Base-by-base conservation (phyloP, 1,139 yeast genomes). In the Magnusiomyces suaveolens region DNA sequence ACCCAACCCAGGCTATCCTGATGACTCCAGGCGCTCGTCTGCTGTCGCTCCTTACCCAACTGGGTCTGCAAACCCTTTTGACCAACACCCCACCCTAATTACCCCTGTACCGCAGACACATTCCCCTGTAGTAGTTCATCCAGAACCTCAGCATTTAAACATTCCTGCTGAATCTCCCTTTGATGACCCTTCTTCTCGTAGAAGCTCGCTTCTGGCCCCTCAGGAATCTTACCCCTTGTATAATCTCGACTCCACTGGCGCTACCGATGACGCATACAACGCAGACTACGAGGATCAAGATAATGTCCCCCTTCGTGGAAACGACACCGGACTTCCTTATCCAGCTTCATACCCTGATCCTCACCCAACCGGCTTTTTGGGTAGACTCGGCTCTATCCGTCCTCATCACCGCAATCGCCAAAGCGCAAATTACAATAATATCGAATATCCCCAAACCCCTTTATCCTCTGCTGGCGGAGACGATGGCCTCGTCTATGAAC, bases 101-200 rank as follows among this genome's bases (percentile, higher is more conserved):
- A 4, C 24, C 4, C 44, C 44, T 21, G 24, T n/a, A 6, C 23
- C 23, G 3, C 44, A 21, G 14, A 2, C 44, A 16, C 14, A 10
- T 16, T 23, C 44, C n/a, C 44, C 51, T 2, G n/a, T 8, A 21
- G 3, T 48, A 2, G 24, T 14, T 24, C 43, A 18, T 16, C 51
- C 51, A 6, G 44, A 47, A 16, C 51, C 51, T 16, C 48, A 46
- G 6, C 48, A 46, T n/a, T 18, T 46, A 8, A 14, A 25, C 10
- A 21, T 29, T 18, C 48, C 48, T 2, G 23, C 21, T 4, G n/a
- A 25, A 14, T 16, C 20, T n/a, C 44, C 43, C 18, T 38, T 38
- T 38, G 20, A n/a, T 24, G 43, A 46, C 36, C 38, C 43, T 38
- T 32, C 36, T 14, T 48, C 51, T 3, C 26, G 51, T 8, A 21